A percentile compares a stretch with the other conserved stretches of the same genome.
Conservation (phyloP, 805 yeast genomes). For the Torulaspora quercuum region DNA sequence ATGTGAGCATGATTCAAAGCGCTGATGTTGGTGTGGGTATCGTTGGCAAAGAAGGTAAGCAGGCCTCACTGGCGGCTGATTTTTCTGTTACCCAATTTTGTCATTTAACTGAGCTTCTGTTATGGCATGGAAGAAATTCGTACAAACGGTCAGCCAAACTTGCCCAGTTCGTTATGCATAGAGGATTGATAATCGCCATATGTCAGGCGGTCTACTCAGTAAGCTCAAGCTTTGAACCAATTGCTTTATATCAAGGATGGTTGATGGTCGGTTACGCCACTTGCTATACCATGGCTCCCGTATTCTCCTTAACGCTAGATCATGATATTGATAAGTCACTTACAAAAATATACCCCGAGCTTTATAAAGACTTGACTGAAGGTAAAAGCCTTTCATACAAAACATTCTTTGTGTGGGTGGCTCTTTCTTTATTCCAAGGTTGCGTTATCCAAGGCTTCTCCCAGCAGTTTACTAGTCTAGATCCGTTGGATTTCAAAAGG, state of each 20-base stretch:
- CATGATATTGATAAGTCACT: conserved; percentile 86
- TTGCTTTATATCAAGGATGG: conserved; percentile 94
- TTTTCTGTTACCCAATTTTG: conserved; percentile 91
- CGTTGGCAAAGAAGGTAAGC: conserved; percentile 97
- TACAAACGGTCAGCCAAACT: conserved; percentile 93
- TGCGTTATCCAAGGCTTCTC: conserved; percentile 75
- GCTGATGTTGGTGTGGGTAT: conserved; percentile 99
- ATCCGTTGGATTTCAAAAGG: conserved; percentile 49
- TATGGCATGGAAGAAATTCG: conserved; percentile 98
- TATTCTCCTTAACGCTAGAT: conserved; percentile 86
- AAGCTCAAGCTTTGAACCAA: conserved; percentile 83
- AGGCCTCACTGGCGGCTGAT: conserved; percentile 96
- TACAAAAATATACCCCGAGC: conserved; percentile 88
- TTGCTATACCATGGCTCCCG: conserved; percentile 96
- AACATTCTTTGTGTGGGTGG: conserved; percentile 89
- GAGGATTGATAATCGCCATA: conserved; percentile 89
- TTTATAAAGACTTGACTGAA: conserved; percentile 84
- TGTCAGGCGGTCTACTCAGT: conserved; percentile 93
- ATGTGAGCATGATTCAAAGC: conserved; percentile 97
- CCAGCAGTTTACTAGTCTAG: conserved; percentile 69
- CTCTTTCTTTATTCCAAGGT: conserved; percentile 90
- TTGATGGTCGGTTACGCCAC: conserved; percentile 98
- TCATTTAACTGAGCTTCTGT: conserved; percentile 74
- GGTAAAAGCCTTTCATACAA: conserved; percentile 83
- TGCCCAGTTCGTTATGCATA: conserved; percentile 93